phyloP scores from a whole-genome alignment of 2,329 filamentous ascomycete genomes.

The Exophiala phaeomuriformis region DNA sequence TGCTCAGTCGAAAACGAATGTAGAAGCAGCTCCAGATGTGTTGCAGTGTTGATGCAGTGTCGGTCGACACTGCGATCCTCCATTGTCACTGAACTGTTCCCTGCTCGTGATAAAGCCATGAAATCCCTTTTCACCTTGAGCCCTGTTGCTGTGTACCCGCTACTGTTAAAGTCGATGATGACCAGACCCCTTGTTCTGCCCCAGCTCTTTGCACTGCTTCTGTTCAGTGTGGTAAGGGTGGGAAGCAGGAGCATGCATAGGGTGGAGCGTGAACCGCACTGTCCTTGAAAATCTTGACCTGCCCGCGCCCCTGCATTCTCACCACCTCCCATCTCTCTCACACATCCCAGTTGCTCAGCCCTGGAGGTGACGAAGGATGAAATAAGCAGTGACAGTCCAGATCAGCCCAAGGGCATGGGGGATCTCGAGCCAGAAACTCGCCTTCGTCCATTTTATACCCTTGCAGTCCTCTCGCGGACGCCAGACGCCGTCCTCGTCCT shows the following conservation, averaged over 20 bases:
- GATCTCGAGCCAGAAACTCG: slow-evolving; percentile 18
- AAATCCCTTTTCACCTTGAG: background rate
- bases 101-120: background rate
- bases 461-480: slow-evolving; percentile 6
- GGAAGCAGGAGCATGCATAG: background rate
- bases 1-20: background rate
- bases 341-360: background rate
- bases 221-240: background rate
- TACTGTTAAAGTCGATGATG: background rate
- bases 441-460: slow-evolving; percentile 10
- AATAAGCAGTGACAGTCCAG: slow-evolving; percentile 5
- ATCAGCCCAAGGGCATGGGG: slow-evolving; percentile 9
- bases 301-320: background rate
- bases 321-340: background rate
- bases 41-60: background rate
- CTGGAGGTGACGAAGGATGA: background rate
- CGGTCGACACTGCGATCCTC: background rate
- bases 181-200: background rate
- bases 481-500: slow-evolving; percentile 10
- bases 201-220: background rate
- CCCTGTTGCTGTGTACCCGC: background rate
- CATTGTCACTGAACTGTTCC: background rate
- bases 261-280: background rate
- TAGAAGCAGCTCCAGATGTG: background rate
- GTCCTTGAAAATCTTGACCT: background rate